phyloP scores from a whole-genome alignment of 495 filamentous ascomycete species.

The Penicillium herquei region DNA sequence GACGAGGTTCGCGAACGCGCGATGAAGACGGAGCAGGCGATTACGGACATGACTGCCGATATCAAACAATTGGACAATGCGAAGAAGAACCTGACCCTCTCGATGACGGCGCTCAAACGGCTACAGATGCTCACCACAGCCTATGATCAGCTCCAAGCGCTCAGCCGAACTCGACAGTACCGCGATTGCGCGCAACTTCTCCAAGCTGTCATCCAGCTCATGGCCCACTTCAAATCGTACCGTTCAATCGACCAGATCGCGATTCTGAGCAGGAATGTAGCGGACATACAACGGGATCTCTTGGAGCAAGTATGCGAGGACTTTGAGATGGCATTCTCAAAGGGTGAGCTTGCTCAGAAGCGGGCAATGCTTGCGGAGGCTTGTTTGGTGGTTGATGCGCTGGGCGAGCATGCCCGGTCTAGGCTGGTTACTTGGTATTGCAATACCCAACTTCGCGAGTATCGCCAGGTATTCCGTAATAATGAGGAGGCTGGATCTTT shows the following conservation, averaged over 20 bases:
- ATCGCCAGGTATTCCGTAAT: constrained; percentile 89
- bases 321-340: constrained; percentile 93
- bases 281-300: constrained; percentile 89
- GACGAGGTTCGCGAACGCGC: constrained; percentile 90
- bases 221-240: constrained; percentile 98
- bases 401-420: constrained; percentile 83
- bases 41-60: constrained; percentile 98
- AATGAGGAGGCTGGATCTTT: constrained; percentile 96
- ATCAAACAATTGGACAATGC: constrained; percentile 97
- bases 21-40: constrained; percentile 87
- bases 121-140: constrained; percentile 98
- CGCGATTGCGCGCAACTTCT: constrained; percentile 93
- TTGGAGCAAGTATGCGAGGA: constrained; percentile 97
- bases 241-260: constrained; percentile 98
- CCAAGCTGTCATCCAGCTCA: constrained; percentile 94
- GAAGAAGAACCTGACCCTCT: constrained; percentile 92
- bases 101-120: constrained; percentile 96
- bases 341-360: constrained; percentile 72
- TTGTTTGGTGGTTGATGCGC: constrained; percentile 90
- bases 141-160: constrained; percentile 87
- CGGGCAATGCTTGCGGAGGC: constrained; percentile 76
- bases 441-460: constrained; percentile 94
- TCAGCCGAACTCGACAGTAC: constrained; percentile 87
- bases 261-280: constrained; percentile 86
- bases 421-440: constrained; percentile 94